Evolutionary conservation across 2,329 filamentous ascomycete genomes (phyloP), one percentile per base, ranked within the genome.

Genomic region (Ascocoryne sarcoides): DNA sequence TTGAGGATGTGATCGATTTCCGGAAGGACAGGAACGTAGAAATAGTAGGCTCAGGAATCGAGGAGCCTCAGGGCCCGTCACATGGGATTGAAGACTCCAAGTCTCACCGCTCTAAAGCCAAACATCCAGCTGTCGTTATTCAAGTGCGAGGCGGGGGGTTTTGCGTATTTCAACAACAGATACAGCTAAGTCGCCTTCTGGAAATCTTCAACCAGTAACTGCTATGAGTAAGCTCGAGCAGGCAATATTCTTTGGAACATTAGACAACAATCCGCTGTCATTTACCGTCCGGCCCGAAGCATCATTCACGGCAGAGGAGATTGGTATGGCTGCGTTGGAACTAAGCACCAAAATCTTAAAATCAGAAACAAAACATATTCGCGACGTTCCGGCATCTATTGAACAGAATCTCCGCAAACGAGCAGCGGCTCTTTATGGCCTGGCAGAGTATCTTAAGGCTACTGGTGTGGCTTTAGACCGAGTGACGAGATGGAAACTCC

Each of bases 211-310:
- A 1, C 64, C 69, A 49, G 75, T 94, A 12, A 89, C 84, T 1
- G 84, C 86, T 5, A 92, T 87, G 63, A 85, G 79, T 63, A 95
- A 92, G 62, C 72, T 98, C 30, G 87, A 95, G 57, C 89, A 98
- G 64, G 89, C 89, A 2, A 84, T 96, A 1, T 96, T 95, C 63
- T 96, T 87, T 58, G 89, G 89, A 2, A 78, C 77, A 35, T 79
- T 84, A 57, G 73, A 81, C 46, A 79, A 85, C 55, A 96, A 88
- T 53, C 84, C 90, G n/a, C 65, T 98, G n/a, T 79, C 88, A 46
- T 87, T 98, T 53, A 76, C 82, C 32, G 74, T 79, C 32, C 75
- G 76, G 47, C 69, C 75, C 29, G 77, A 79, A 40, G 67, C 81
- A 34, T 69, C 73, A 3, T 94, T 92, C 49, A 69, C 76, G 0